A percentile compares a stretch with the other conserved stretches of the same genome.
phyloP scores from a whole-genome alignment of 2,329 filamentous ascomycete species.

The Clarireedia homoeocarpa region DNA sequence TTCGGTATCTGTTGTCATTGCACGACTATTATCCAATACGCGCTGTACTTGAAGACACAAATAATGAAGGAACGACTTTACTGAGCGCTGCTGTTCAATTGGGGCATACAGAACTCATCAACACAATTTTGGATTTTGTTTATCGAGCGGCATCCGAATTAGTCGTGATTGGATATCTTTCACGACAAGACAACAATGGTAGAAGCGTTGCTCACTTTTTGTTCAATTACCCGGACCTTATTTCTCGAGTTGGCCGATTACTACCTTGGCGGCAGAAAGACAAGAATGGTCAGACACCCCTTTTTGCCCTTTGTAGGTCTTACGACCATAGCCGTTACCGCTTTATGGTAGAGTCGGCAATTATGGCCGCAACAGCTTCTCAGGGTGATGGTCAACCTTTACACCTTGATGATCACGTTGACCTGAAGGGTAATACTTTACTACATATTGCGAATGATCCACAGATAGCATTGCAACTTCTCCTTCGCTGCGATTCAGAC shows the following conservation, averaged over 20 bases:
- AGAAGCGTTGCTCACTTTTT: conserved; percentile 92
- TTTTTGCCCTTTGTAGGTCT: conserved; percentile 90
- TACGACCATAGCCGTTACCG: conserved; percentile 89
- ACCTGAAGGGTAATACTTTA: conserved; percentile 86
- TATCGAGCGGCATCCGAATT: conserved; percentile 46
- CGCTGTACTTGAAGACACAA: conserved; percentile 71
- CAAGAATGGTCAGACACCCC: conserved; percentile 93
- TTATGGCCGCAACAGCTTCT: conserved; percentile 63
- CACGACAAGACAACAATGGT: conserved; percentile 72
- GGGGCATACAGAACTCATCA: conserved; percentile 66
- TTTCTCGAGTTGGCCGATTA: conserved; percentile 65
- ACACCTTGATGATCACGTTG: conserved; percentile 87
- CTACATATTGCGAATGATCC: conserved; percentile 93
- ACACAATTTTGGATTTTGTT: conserved; percentile 66
- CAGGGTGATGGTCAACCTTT: conserved; percentile 75
- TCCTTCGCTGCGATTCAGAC: conserved; percentile 85
- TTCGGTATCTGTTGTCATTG: conserved; percentile 73
- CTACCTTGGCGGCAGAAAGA: conserved; percentile 87
- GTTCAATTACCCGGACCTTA: conserved; percentile 80
- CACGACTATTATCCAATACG: conserved; percentile 65
- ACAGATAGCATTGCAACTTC: conserved; percentile 63
- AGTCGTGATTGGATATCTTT: conserved; percentile 59
- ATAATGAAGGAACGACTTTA: conserved; percentile 83
- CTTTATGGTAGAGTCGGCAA: conserved; percentile 76
- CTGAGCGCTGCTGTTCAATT: conserved; percentile 86